Base-by-base conservation (phyloP, 306 rosid genomes). In the Cicer yamashitae region DNA sequence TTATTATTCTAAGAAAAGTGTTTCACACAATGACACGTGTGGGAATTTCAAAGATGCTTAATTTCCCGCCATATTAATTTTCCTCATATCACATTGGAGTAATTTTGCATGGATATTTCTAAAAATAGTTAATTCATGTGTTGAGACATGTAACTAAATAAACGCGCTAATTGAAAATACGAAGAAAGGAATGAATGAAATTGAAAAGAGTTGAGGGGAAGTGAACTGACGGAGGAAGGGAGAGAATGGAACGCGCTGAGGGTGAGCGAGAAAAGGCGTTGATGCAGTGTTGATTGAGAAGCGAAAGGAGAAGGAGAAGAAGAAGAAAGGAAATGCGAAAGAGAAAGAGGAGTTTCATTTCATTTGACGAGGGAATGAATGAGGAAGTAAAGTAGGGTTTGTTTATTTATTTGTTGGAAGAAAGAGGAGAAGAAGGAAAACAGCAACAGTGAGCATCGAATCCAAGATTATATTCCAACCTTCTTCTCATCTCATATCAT, bases 211-310 rank as follows among this genome's bases (percentile, higher is more conserved):
- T 15, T 12, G 2, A 44, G 37, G 40, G 37, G 37, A 30, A 30
- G 3, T 2, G 37, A 78, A 80, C 85, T 78, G 20, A 90, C 94
- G 78, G 72, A 34, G 90, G 58, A 59, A 82, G 18, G 11, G 96
- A 84, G 38, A 88, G 73, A 41, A 90, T 85, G 59, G 89, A 83
- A 72, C 97, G 85, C 45, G 83, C 14, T 12, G 86, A 51, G 2
- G 77, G 45, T 8, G 61, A 11, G 61, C 72, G 84, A 76, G 73
- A 9, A 6, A 82, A 37, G 17, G 18, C 84, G 11, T 22, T 68
- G 15, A 45, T 7, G 30, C 74, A 15, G 3, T 60, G 47, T 13
- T 66, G 30, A 7, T 54, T 51, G 63, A 57, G 56, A 25, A 40
- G 72, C 69, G 64, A 67, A 17, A 60, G 70, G 13, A 13, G 18